Conservation (phyloP, 306 rosid species). For the Begonia fuchsioides region DNA sequence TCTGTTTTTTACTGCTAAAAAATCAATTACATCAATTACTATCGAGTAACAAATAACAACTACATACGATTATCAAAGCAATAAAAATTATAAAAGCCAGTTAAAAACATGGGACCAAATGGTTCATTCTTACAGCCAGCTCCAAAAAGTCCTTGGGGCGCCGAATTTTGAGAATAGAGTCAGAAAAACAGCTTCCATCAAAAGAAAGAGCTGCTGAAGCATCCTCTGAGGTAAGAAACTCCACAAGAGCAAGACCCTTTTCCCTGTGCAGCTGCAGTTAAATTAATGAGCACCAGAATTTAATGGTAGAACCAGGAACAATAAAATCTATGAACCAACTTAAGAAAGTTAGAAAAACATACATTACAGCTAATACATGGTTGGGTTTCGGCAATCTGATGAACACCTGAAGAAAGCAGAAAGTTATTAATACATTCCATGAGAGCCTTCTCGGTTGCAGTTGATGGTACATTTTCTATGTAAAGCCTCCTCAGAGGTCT, state of each 20-base stretch:
- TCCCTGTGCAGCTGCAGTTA: conserved; percentile 67
- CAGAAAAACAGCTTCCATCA: conserved; percentile 58
- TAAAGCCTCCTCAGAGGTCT: conserved; percentile 89
- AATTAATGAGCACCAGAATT: conserved; percentile 14
- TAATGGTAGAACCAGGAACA: conserved; percentile 4
- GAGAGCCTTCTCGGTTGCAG: conserved; percentile 61
- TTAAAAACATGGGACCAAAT: conserved; percentile 7
- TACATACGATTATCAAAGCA: too few relatives aligned
- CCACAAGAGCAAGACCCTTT: conserved; percentile 74
- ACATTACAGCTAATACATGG: conserved; percentile 89
- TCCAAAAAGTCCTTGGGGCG: conserved; percentile 89
- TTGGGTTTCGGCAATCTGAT: conserved; percentile 49
- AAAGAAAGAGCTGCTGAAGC: conserved; percentile 84
- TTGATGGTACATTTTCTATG: conserved; percentile 72
- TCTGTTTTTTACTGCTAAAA: too few relatives aligned
- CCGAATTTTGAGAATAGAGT: conserved; percentile 56
- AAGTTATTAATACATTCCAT: conserved; percentile 60
- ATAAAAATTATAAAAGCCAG: not conserved
- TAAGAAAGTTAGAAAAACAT: conserved; percentile 19
- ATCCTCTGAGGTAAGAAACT: conserved; percentile 85
- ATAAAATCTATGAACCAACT: conserved; percentile 1
- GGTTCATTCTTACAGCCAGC: conserved; percentile 54
- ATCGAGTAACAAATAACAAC: too few relatives aligned
- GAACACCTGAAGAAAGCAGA: conserved; percentile 43
- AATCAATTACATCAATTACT: too few relatives aligned